Evolutionary conservation across 2,329 filamentous ascomycete species (phyloP).

Genomic region (Dryadomyces sulphureus): DNA sequence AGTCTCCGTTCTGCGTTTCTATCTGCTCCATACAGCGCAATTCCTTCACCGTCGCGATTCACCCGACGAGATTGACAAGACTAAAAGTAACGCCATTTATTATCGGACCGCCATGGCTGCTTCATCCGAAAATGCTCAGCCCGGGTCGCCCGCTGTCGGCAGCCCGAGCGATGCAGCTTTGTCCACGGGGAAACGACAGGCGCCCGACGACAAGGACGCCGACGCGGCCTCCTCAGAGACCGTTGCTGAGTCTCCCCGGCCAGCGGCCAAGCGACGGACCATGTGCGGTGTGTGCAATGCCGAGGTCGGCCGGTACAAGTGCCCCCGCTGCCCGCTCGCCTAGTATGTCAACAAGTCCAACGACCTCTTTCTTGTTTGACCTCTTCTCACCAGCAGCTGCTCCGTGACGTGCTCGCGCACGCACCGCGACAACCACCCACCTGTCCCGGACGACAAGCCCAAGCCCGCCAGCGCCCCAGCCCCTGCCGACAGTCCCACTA

Average conservation of each 20-base stretch:
- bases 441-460: conserved; percentile 7
- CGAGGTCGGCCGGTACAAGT: conserved; percentile 45
- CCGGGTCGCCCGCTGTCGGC: neutral
- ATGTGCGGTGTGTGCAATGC: conserved; percentile 40
- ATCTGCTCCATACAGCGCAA: no score
- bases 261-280: conserved; percentile 8
- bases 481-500: neutral
- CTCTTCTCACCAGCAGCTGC: conserved; percentile 26
- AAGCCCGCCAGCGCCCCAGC: neutral
- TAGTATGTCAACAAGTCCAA: conserved; percentile 31
- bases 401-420: conserved; percentile 37
- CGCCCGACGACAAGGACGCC: neutral
- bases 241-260: neutral
- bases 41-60: no score
- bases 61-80: no score
- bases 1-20: neutral
- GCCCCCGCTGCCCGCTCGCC: conserved; percentile 39
- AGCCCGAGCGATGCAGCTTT: neutral
- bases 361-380: neutral
- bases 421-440: conserved; percentile 18
- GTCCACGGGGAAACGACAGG: conserved; percentile 1
- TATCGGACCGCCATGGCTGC: neutral
- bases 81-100: no score
- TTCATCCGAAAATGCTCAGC: neutral
- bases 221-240: neutral